phyloP scores from a whole-genome alignment of 1,284 basidiomycete genomes.

The Tilletia indica region DNA sequence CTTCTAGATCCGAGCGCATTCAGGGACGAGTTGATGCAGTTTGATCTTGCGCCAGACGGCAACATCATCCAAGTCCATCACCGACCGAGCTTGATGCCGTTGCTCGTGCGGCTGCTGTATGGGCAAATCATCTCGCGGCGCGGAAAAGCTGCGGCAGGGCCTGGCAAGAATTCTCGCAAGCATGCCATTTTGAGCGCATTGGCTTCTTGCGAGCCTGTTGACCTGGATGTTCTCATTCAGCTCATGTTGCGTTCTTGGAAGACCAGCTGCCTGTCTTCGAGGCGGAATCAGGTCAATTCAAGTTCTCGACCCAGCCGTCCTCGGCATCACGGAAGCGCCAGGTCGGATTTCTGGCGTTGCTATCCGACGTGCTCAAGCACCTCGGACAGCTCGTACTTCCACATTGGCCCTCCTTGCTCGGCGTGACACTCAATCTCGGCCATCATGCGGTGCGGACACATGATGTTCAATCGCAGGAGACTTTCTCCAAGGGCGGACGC shows the following conservation, averaged over 20 bases:
- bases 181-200: slow-evolving; percentile 75
- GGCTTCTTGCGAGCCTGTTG: slow-evolving; percentile 69
- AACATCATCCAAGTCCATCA: slow-evolving; percentile 66
- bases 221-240: slow-evolving; percentile 76
- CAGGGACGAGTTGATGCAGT: slow-evolving; percentile 77
- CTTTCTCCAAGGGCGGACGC: slow-evolving; percentile 3
- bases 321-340: slow-evolving; percentile 39
- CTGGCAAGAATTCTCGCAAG: slow-evolving; percentile 64
- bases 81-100: slow-evolving; percentile 70
- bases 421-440: slow-evolving; percentile 41
- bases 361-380: slow-evolving; percentile 51
- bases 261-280: slow-evolving; percentile 38
- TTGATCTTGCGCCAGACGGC: slow-evolving; percentile 57
- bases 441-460: slow-evolving; percentile 30
- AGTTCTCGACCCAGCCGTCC: slow-evolving; percentile 32
- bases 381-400: slow-evolving; percentile 37
- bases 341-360: slow-evolving; percentile 57
- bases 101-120: slow-evolving; percentile 77
- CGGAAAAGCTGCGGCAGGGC: slow-evolving; percentile 65
- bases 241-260: slow-evolving; percentile 81
- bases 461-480: background rate
- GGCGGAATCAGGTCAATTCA: slow-evolving; percentile 24
- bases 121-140: slow-evolving; percentile 83
- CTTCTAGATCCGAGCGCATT: slow-evolving; percentile 83
- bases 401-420: slow-evolving; percentile 42